Conservation (phyloP, 129 eudicot species). For the Tanacetum coccineum region DNA sequence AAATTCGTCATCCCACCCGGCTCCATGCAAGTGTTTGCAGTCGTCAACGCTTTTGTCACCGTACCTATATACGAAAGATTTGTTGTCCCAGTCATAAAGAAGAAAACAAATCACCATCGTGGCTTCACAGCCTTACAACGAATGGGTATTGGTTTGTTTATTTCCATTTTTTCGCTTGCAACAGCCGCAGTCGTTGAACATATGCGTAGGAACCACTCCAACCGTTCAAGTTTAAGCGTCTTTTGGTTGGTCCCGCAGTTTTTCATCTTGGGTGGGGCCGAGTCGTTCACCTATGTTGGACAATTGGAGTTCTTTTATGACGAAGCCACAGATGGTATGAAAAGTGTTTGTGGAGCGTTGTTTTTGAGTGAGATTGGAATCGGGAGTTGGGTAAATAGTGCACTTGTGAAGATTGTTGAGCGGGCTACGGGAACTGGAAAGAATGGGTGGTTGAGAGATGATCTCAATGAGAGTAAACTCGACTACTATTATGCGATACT, state of each 20-base stretch:
- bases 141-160: slow-evolving; percentile 73
- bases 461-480: slow-evolving; percentile 44
- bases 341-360: slow-evolving; percentile 73
- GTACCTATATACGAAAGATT: slow-evolving; percentile 72
- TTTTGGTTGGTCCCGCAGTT: slow-evolving; percentile 86
- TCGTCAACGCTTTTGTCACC: slow-evolving; percentile 61
- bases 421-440: slow-evolving; percentile 43
- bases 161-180: slow-evolving; percentile 51
- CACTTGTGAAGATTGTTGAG: slow-evolving; percentile 57
- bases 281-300: slow-evolving; percentile 76
- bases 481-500: slow-evolving; percentile 54
- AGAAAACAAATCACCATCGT: slow-evolving; percentile 58
- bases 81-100: slow-evolving; percentile 53
- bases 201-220: slow-evolving; percentile 28
- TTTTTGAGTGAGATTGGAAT: slow-evolving; percentile 80
- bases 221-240: slow-evolving; percentile 35
- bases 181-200: slow-evolving; percentile 62
- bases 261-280: slow-evolving; percentile 77
- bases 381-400: slow-evolving; percentile 82
- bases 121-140: slow-evolving; percentile 77
- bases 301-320: slow-evolving; percentile 83
- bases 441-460: slow-evolving; percentile 69
- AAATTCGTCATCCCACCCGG: slow-evolving; percentile 61
- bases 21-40: slow-evolving; percentile 62
- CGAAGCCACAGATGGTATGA: slow-evolving; percentile 79